A percentile compares a stretch with the other conserved stretches of the same genome.
Evolutionary conservation across 1,139 yeast genomes (phyloP).

Genomic region (Scheffersomyces titani): DNA sequence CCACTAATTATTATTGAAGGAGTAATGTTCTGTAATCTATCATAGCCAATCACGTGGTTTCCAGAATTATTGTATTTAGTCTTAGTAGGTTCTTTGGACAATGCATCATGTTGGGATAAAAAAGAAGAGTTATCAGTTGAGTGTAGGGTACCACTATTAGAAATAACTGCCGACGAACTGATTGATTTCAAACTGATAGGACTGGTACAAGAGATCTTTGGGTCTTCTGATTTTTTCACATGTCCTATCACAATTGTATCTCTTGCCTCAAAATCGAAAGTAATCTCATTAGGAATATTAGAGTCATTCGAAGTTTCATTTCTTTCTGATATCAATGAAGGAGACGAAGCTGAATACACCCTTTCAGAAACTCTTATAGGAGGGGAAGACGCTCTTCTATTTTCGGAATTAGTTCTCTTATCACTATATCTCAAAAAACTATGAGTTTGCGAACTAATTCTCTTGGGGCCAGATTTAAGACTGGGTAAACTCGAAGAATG

Average conservation of each 20-base stretch:
- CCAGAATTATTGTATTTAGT: background rate
- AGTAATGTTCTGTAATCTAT: conserved; percentile 7
- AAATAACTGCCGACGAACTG: conserved; percentile 29
- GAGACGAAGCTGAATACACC: conserved; percentile 1
- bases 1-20: conserved; percentile 26
- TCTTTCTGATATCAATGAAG: background rate
- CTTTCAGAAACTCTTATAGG: conserved; percentile 8
- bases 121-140: conserved; percentile 37
- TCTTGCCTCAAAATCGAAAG: background rate
- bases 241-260: background rate
- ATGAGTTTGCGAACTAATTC: conserved; percentile 8
- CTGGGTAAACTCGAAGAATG: conserved; percentile 46
- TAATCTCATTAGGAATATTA: background rate
- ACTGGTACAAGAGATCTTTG: conserved; percentile 18
- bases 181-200: conserved; percentile 32
- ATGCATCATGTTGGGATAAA: conserved; percentile 19
- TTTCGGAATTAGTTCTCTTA: conserved; percentile 6
- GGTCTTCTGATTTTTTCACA: background rate
- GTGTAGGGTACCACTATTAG: conserved; percentile 31
- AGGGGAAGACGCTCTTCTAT: conserved; percentile 9
- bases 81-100: background rate
- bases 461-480: conserved; percentile 23
- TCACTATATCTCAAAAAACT: conserved; percentile 11
- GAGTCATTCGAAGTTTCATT: background rate
- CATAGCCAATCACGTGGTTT: background rate